These are phyloP conservation scores for Triangularia verruculosa DNA, from an alignment of 2,329 filamentous ascomycete species.

Conservation along the genomic window DNA sequence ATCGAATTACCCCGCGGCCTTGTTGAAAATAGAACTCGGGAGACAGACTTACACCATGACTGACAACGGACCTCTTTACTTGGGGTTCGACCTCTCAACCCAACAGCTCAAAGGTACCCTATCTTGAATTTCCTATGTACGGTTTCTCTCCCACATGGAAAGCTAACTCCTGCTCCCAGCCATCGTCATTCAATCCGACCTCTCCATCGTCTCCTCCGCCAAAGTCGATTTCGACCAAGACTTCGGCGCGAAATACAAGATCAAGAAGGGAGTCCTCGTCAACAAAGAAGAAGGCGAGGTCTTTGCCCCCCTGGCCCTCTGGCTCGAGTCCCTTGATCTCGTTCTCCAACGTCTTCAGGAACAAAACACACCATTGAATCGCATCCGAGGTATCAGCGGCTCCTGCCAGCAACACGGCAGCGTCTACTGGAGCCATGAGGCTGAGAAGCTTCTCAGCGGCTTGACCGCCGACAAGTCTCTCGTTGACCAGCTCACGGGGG, in stretches of 20 bases:
- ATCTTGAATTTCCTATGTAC: background rate
- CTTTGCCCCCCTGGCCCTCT: slow-evolving; percentile 88
- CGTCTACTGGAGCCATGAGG: slow-evolving; percentile 81
- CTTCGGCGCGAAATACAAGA: slow-evolving; percentile 67
- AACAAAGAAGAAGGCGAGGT: slow-evolving; percentile 84
- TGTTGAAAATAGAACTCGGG: background rate
- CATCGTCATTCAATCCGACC: slow-evolving; percentile 77
- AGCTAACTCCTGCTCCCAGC: slow-evolving; percentile 46
- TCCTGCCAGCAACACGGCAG: slow-evolving; percentile 98
- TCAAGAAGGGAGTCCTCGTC: slow-evolving; percentile 83
- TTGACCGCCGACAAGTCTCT: slow-evolving; percentile 62
- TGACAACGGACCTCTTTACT: slow-evolving; percentile 62
- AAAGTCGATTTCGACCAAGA: slow-evolving; percentile 96
- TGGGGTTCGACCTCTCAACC: slow-evolving; percentile 94
- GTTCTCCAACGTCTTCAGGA: slow-evolving; percentile 71
- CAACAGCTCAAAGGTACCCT: slow-evolving; percentile 89
- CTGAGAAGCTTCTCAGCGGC: slow-evolving; percentile 59
- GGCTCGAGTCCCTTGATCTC: slow-evolving; percentile 87
- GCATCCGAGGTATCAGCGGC: slow-evolving; percentile 79
- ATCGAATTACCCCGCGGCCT: background rate
- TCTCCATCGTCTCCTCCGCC: slow-evolving; percentile 77
- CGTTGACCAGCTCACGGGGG: slow-evolving; percentile 67
- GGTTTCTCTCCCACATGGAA: background rate
- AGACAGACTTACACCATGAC: slow-evolving; percentile 18
- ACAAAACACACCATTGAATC: slow-evolving; percentile 67